Evolutionary conservation across 345 rosid species (phyloP), one percentile per base, ranked within the genome.

Genomic region (Adansonia digitata): DNA sequence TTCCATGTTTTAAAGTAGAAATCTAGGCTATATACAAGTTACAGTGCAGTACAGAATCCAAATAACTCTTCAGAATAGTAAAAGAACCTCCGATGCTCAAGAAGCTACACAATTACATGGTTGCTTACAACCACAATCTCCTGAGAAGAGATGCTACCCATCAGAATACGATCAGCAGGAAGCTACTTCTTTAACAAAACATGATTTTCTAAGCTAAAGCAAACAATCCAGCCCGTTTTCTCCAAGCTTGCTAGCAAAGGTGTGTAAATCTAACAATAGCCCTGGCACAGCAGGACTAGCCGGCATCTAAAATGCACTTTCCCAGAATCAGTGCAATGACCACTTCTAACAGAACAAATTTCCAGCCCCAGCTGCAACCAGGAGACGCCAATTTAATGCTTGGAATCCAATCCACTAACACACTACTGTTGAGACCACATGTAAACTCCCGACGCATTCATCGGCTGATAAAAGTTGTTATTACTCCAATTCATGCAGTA

Each of bases 1-100:
- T 75, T 92, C 99, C 99, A 96, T 96, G 74, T 80, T 85, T 73
- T 65, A 5, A 75, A 77, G 69, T 70, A 31, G 73, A 73, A 76
- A 51, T 26, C 53, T 61, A 70, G 69, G 45, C 52, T 69, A 77
- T 71, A 31, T 78, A 24, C 22, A 65, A 60, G 57, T 70, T 49
- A 68, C 43, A n/a, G 29, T 14, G 72, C 53, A 45, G 71, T 69
- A 63, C 39, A 63, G 57, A 55, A 57, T 46, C 71, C 69, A 71
- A 75, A 74, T 35, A 72, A 65, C 42, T 63, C 76, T 71, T 60
- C 71, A 73, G 74, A 78, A 49, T 67, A 77, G 48, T 69, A 57
- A 35, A 77, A 75, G 62, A 80, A 75, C 76, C 72, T 72, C 81
- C 34, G 75, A 66, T 46, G 52, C 70, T 45, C 55, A 59, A 27